These are phyloP conservation scores for Nematocida ironsii DNA, from an alignment of 371 early-diverging fungal genomes.

Conservation along the genomic window DNA sequence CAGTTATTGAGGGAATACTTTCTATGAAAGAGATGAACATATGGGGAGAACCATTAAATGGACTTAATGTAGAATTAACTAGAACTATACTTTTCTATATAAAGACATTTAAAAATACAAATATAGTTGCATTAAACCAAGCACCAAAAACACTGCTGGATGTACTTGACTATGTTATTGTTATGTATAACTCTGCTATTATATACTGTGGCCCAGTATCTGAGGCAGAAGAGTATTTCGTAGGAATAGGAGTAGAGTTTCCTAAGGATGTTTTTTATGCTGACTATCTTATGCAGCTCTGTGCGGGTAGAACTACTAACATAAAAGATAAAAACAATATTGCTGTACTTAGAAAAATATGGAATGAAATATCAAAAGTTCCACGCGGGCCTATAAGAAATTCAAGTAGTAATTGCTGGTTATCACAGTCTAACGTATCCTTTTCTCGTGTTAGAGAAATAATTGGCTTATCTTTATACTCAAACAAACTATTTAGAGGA, in stretches of 20 bases:
- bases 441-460: neutral
- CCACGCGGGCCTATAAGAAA: neutral
- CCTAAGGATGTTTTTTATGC: constrained; percentile 30
- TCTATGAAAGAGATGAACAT: constrained; percentile 3
- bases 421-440: neutral
- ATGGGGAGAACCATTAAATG: constrained; percentile 33
- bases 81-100: constrained; percentile 4
- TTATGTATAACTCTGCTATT: constrained; percentile 25
- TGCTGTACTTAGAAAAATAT: neutral
- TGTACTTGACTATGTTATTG: constrained; percentile 10
- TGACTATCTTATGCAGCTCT: constrained; percentile 5
- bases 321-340: neutral
- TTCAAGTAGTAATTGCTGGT: neutral
- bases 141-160: neutral
- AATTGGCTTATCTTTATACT: neutral
- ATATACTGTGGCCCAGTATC: constrained; percentile 26
- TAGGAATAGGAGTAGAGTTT: neutral
- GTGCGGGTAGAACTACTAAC: neutral
- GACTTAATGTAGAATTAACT: constrained; percentile 1
- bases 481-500: neutral
- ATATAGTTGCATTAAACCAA: constrained; percentile 8
- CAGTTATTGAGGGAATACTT: constrained; percentile 9
- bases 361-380: neutral
- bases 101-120: constrained; percentile 1
- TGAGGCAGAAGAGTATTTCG: neutral